Evolutionary conservation across 495 filamentous ascomycete species (phyloP).

Genomic region (Trichocladium uniseriatum): DNA sequence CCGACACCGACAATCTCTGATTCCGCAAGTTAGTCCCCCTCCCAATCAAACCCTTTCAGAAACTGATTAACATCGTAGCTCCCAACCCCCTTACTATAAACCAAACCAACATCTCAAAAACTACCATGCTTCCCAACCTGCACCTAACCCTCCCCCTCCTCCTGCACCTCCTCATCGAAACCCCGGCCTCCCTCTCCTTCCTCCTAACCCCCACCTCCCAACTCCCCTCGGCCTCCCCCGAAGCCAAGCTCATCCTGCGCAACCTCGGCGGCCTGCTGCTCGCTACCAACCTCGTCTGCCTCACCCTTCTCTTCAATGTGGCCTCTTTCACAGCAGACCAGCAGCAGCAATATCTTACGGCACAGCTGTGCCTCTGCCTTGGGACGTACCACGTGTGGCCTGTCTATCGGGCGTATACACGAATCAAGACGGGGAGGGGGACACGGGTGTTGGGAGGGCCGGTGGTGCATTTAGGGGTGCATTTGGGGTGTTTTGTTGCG

Average conservation of each 20-base stretch:
- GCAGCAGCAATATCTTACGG: background rate
- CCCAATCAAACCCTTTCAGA: too few relatives aligned
- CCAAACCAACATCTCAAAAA: too few relatives aligned
- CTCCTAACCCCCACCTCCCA: constrained; percentile 9
- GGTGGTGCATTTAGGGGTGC: constrained; percentile 21
- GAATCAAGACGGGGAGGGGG: background rate
- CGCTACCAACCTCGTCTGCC: constrained; percentile 25
- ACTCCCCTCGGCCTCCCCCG: constrained; percentile 21
- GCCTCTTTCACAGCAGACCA: background rate
- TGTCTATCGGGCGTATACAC: constrained; percentile 22
- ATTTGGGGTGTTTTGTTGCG: constrained; percentile 16
- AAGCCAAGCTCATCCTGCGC: constrained; percentile 29
- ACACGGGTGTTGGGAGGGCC: constrained; percentile 21
- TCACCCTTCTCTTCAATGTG: constrained; percentile 19
- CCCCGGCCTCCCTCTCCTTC: constrained; percentile 17
- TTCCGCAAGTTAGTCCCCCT: too few relatives aligned
- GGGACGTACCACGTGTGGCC: constrained; percentile 36
- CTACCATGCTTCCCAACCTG: background rate
- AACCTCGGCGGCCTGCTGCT: constrained; percentile 34
- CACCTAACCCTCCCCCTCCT: constrained; percentile 10
- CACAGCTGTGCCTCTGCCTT: constrained; percentile 21
- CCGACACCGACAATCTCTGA: too few relatives aligned
- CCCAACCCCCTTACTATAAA: too few relatives aligned
- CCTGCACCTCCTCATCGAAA: constrained; percentile 20
- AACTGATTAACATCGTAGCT: too few relatives aligned